Evolutionary conservation across 176 grass and related monocot species (phyloP), one percentile per base, ranked within the genome.

Genomic region (Carex kokanica): DNA sequence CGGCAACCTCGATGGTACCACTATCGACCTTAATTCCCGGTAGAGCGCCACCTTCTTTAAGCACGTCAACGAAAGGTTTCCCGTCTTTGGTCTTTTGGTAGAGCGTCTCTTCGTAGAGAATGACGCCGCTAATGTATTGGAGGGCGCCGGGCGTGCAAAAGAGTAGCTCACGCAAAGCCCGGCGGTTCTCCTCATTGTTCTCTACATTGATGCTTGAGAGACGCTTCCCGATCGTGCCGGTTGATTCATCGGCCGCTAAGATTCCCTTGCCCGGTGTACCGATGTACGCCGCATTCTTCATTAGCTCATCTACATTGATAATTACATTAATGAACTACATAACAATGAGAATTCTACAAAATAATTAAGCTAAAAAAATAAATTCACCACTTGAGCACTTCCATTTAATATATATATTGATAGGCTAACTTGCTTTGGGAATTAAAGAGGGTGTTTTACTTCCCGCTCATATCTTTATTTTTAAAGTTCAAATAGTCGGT

Each of bases 21-120:
- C 81, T 87, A 56, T 87, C 86, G 58, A 87, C 86, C 79, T 87
- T 87, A 16, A 87, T 87, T 45, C 86, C 86, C 0, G 86, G 86
- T 13, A 87, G 38, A n/a, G 78, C 86, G 3, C 56, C 66, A 0
- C 67, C 67, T 7, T 24, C 80, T 0, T 9, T 66, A 32, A 87
- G 64, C 32, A 87, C 67, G 0, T 87, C 79, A 5, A 87, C 86
- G 5, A 87, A 87, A 8, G 80, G 79, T 66, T 83, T 87, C 17
- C 86, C 86, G 6, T 78, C 80, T n/a, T 79, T 64, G 9, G 68
- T 78, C 18, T 83, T 83, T 43, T 87, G 86, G 67, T 87, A 87
- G 6, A 87, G 79, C 0, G 86, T 87, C 57, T 87, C 86, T 41
- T 87, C 80, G 7, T 83, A 87, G 6, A 87, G 79, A 38, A 87